Conservation (phyloP, 495 filamentous ascomycete species). For the Parathielavia appendiculata region DNA sequence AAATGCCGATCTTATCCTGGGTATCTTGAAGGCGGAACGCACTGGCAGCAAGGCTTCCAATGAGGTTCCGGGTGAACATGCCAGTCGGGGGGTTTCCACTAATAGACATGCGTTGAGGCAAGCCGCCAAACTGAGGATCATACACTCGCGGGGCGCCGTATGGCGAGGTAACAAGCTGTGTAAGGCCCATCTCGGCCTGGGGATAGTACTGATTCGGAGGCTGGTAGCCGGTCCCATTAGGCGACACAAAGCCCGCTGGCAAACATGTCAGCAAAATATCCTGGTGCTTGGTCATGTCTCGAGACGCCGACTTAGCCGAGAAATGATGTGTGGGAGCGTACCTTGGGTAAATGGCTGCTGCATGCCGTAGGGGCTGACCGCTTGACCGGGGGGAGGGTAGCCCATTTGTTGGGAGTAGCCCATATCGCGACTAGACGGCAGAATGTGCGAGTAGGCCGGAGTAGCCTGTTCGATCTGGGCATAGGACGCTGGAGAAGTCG, state of each 20-base stretch:
- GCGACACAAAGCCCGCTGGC: conserved; percentile 20
- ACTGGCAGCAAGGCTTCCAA: conserved; percentile 85
- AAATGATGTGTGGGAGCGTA: background rate
- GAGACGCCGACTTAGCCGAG: no score
- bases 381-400: conserved; percentile 19
- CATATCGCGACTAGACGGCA: conserved; percentile 32
- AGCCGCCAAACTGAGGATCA: conserved; percentile 20
- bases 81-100: conserved; percentile 53
- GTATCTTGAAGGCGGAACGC: conserved; percentile 82
- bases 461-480: conserved; percentile 30
- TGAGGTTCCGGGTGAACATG: conserved; percentile 96
- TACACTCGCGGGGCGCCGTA: conserved; percentile 27
- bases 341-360: conserved; percentile 24
- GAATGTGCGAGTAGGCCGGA: conserved; percentile 32
- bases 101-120: conserved; percentile 36
- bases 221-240: conserved; percentile 28
- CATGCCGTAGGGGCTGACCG: conserved; percentile 27
- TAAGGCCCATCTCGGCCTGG: conserved; percentile 21
- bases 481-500: conserved; percentile 48
- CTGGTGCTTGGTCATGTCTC: no score
- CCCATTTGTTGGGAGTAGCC: conserved; percentile 24
- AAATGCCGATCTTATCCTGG: conserved; percentile 81
- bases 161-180: conserved; percentile 19
- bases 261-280: background rate
- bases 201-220: conserved; percentile 30